Evolutionary conservation across 306 rosid genomes (phyloP).

Genomic region (Vigna reflexopilosa): DNA sequence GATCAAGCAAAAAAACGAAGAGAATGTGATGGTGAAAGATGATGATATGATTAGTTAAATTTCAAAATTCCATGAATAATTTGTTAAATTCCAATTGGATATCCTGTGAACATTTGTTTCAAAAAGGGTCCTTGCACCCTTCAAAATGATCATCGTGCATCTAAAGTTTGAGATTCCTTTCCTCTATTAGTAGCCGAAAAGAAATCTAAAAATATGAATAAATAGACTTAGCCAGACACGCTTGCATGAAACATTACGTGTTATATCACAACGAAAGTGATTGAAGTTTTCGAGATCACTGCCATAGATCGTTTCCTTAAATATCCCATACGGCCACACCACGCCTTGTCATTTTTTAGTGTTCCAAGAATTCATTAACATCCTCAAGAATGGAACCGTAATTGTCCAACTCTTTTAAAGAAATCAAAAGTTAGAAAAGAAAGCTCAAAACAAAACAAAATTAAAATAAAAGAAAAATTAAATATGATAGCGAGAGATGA

Average conservation of each 20-base stretch:
- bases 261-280: background rate
- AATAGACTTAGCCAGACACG: too few relatives aligned
- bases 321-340: conserved; percentile 2
- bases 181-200: conserved; percentile 9
- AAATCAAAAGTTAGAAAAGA: conserved; percentile 40
- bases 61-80: background rate
- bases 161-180: conserved; percentile 29
- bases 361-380: conserved; percentile 25
- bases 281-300: conserved; percentile 4
- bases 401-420: conserved; percentile 33
- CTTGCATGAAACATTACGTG: conserved; percentile 1
- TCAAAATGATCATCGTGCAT: background rate
- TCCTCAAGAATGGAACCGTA: conserved; percentile 24
- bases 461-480: conserved; percentile 17
- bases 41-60: background rate
- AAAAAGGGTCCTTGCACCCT: background rate
- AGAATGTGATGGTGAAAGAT: conserved; percentile 34
- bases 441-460: conserved; percentile 6
- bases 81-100: background rate
- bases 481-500: conserved; percentile 35
- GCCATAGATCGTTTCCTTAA: background rate
- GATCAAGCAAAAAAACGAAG: conserved; percentile 1
- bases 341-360: background rate
- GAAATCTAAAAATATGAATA: background rate
- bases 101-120: conserved; percentile 15